Base-by-base conservation (phyloP, 345 rosid species). In the Boechera divaricarpa region DNA sequence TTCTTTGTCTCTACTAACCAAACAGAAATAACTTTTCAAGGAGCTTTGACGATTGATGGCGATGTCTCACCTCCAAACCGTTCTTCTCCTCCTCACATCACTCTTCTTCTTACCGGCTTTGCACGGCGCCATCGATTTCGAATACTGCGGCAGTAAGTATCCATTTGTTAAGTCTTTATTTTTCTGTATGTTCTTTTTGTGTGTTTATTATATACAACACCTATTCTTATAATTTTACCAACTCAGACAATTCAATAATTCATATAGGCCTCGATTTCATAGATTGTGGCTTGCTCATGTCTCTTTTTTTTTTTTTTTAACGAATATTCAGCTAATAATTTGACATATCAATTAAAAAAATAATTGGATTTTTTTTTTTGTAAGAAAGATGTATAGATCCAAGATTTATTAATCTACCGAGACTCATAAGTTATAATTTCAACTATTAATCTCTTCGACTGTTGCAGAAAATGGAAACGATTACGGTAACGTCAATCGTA, bases 111-210 rank as follows among this genome's bases (percentile, higher is more conserved):
- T 60, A 38, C 65, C 65, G 0, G 65, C 47, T 10, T 60, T 60
- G 5, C 31, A 2, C 13, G 42, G 47, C 1, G 45, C 65, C 8
- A 5, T 60, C 13, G 45, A 60, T 38, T 60, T 60, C n/a, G 65
- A 60, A 60, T 60, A 60, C 65, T 60, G 65, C 8, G 5, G 8
- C 47, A 36, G 65, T 60, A 60, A 36, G 29, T 60, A 58, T 58
- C 39, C 4, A n/a, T 58, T 58, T 33, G 26, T 9, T 58, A 5
- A 29, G 3, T 56, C 11, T 1, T 32, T 10, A 56, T 13, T 29
- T 12, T 55, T 11, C 32, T 28, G 35, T 5, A 10, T 53, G 32
- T 21, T 18, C n/a, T 5, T 52, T 52, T 26, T 10, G 7, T 53
- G 0, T 51, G 11, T 18, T 7, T 54, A 26, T 53, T 24, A 28